Evolutionary conservation across 345 rosid species (phyloP), one percentile per base, ranked within the genome.

Genomic region (Pistacia atlantica): DNA sequence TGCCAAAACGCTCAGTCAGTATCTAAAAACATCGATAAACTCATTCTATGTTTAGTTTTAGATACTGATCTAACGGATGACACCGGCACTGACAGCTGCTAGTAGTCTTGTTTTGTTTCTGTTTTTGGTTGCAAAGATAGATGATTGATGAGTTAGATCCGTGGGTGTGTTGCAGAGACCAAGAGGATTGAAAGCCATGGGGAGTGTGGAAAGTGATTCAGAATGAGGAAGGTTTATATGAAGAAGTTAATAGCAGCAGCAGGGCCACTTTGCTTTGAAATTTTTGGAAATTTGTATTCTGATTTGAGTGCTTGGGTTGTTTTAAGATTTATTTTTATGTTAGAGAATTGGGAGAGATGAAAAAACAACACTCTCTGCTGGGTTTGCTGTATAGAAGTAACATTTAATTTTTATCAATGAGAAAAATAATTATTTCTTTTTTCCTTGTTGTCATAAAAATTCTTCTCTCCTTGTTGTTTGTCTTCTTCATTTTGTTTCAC

Each of bases 181-280:
- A 60, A 87, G 92, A 82, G 95, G 92, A 46, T 77, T 90, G 82
- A 90, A 90, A 81, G 92, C 91, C 28, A 90, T 89, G 92, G 95
- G 95, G 42, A 86, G 89, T 67, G 72, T 90, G 86, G 92, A 90
- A 67, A 89, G 89, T 79, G 92, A 88, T 81, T 90, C 94, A 69
- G 94, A 90, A 82, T 49, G 76, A 74, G 35, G 37, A 22, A 22
- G 11, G 75, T 35, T 8, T 60, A 57, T 10, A 51, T 56, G 45
- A 6, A 8, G 45, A 6, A 8, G 25, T 22, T 45, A 38, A 2
- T 22, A 31, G 60, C 63, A 37, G 79, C 80, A 54, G 81, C 68
- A 63, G 89, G 62, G 59, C 25, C 77, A 52, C 70, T 10, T 71
- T 16, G 49, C 48, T n/a, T 22, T 73, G 46, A 17, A 4, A 16